Percentiles rank a stretch among this genome's conserved stretches.
Evolutionary conservation across 345 rosid genomes (phyloP).

Genomic region (Camelina sativa): DNA sequence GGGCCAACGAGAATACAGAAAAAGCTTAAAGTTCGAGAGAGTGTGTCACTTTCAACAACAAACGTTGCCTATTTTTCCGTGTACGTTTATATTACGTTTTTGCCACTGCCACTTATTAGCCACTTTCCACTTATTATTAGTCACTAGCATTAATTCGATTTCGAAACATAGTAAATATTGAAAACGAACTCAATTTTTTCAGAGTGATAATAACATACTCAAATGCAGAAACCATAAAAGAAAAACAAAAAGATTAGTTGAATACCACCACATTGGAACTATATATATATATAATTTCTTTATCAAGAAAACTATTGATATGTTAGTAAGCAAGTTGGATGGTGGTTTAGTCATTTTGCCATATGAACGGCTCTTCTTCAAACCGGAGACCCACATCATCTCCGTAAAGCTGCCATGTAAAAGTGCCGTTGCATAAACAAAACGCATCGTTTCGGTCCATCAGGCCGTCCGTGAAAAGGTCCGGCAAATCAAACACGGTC

Average conservation of each 20-base stretch:
- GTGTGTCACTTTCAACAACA: conserved; percentile 29
- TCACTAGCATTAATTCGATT: conserved; percentile 3
- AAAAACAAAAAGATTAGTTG: neutral
- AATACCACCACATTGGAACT: conserved; percentile 1
- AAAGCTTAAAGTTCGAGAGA: neutral
- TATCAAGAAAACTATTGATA: neutral
- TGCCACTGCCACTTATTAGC: conserved; percentile 20
- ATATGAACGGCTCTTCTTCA: conserved; percentile 66
- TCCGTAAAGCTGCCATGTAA: conserved; percentile 67
- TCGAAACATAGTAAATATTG: neutral
- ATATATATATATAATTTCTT: neutral
- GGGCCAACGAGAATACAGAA: conserved; percentile 21
- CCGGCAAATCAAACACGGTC: conserved; percentile 82
- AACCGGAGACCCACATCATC: conserved; percentile 56
- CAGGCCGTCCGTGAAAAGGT: conserved; percentile 57
- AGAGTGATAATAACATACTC: neutral
- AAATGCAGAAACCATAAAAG: neutral
- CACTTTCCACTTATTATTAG: neutral
- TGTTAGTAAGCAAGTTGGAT: conserved; percentile 12
- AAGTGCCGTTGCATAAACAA: conserved; percentile 44
- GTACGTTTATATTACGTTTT: neutral
- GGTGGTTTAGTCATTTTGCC: conserved; percentile 39
- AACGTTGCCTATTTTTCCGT: conserved; percentile 15
- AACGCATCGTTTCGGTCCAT: conserved; percentile 47
- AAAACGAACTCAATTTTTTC: neutral